phyloP scores from a whole-genome alignment of 345 rosid species.

The Eucalyptus sp. region DNA sequence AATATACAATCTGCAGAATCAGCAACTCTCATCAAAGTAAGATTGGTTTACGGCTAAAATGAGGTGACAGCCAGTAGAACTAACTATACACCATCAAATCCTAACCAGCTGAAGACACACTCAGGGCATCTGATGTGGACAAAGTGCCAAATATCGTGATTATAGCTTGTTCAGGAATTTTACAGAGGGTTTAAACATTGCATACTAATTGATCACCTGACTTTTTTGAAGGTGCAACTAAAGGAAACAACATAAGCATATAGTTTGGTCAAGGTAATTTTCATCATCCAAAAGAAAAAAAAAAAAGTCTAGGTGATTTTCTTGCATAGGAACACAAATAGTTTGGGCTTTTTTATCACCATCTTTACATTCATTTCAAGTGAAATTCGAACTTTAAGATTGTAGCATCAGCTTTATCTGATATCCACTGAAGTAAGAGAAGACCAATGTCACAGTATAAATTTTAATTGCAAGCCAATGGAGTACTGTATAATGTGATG shows the following conservation, averaged over 20 bases:
- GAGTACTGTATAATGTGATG: slow-evolving; percentile 33
- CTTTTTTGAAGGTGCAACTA: not conserved
- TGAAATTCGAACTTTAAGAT: not conserved
- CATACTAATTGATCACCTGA: not conserved
- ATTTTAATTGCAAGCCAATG: not conserved
- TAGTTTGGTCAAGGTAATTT: not conserved
- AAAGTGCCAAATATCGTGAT: not conserved
- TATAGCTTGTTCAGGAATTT: not conserved
- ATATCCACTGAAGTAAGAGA: not conserved
- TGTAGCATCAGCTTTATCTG: not conserved
- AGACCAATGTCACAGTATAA: not conserved
- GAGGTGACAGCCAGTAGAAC: not conserved
- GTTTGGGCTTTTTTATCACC: not conserved
- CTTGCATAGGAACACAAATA: not conserved
- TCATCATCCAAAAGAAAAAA: not conserved
- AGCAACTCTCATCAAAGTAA: not conserved
- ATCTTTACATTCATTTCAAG: not conserved
- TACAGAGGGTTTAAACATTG: not conserved
- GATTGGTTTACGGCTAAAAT: not conserved
- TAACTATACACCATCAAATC: not conserved
- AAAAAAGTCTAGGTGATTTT: not conserved
- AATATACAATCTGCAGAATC: not conserved
- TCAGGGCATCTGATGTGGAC: not conserved
- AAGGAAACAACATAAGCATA: not conserved
- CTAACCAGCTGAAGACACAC: not conserved